phyloP scores from a whole-genome alignment of 768 basidiomycete genomes.

The Sarcomyxa edulis region DNA sequence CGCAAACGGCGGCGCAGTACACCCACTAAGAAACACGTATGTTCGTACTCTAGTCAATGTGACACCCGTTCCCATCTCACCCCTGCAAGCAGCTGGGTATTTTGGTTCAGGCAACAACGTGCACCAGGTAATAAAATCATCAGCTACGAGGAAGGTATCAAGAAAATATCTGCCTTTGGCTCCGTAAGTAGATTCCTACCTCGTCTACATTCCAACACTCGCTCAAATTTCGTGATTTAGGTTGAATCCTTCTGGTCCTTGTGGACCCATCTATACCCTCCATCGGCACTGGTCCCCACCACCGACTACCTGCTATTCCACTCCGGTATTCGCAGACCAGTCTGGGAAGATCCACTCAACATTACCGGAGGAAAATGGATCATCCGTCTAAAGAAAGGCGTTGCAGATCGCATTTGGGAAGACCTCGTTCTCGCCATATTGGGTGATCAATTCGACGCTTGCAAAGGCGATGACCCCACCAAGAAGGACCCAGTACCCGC shows the following conservation, averaged over 20 bases:
- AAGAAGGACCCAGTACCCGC: no score
- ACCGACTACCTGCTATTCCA: slow-evolving; percentile 96
- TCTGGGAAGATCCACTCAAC: slow-evolving; percentile 96
- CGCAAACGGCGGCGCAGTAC: slow-evolving; percentile 40
- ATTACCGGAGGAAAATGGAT: slow-evolving; percentile 92
- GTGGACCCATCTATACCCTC: slow-evolving; percentile 86
- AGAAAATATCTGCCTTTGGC: slow-evolving; percentile 84
- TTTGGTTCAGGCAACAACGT: slow-evolving; percentile 90
- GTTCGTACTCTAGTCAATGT: slow-evolving; percentile 48
- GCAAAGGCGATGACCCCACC: slow-evolving; percentile 27
- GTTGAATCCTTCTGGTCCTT: slow-evolving; percentile 96
- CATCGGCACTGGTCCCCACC: slow-evolving; percentile 78
- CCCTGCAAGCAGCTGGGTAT: slow-evolving; percentile 63
- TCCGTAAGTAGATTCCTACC: slow-evolving; percentile 57
- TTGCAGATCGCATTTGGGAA: slow-evolving; percentile 90
- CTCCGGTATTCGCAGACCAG: slow-evolving; percentile 75
- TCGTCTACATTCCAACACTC: neutral
- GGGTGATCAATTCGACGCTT: slow-evolving; percentile 85
- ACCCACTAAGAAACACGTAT: slow-evolving; percentile 86
- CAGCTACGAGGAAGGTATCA: slow-evolving; percentile 93
- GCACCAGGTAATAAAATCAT: slow-evolving; percentile 84
- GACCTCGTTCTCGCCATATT: slow-evolving; percentile 81
- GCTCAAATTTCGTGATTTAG: slow-evolving; percentile 26
- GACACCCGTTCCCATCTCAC: slow-evolving; percentile 12
- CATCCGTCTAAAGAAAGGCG: slow-evolving; percentile 84